A percentile compares a stretch with the other conserved stretches of the same genome.
phyloP scores from a whole-genome alignment of 352 stramenopile species.

The Phytopythium ostracodes region DNA sequence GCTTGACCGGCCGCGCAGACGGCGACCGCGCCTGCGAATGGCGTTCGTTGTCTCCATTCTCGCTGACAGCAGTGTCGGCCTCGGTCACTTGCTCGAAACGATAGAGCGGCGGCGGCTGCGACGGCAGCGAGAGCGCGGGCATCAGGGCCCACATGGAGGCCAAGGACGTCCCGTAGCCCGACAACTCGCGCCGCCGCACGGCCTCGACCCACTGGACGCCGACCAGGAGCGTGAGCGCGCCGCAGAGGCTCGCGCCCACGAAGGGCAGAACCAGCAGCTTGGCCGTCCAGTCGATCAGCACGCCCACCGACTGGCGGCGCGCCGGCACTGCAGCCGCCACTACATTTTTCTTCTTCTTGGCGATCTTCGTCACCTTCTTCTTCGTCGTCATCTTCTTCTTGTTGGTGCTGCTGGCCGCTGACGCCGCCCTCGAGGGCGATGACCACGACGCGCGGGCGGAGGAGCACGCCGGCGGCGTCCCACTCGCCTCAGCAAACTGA shows the following conservation, averaged over 20 bases:
- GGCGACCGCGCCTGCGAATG: conserved; percentile 9
- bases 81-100: neutral
- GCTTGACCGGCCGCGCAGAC: conserved; percentile 29
- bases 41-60: conserved; percentile 10
- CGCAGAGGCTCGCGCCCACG: conserved; percentile 61
- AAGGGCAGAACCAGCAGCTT: conserved; percentile 60
- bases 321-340: too few species aligned
- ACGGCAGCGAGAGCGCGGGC: neutral
- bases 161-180: neutral
- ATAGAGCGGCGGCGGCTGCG: neutral
- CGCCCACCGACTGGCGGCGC: conserved; percentile 8
- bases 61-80: conserved; percentile 3
- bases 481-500: conserved; percentile 1
- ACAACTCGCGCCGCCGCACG: conserved; percentile 19
- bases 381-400: neutral
- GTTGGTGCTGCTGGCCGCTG: too few species aligned
- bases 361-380: neutral
- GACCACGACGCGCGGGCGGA: neutral
- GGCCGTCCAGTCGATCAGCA: conserved; percentile 31
- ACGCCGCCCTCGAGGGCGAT: neutral
- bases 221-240: conserved; percentile 41
- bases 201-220: conserved; percentile 61
- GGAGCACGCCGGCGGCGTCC: conserved; percentile 1
- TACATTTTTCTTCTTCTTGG: neutral
- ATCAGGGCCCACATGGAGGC: conserved; percentile 8